Evolutionary conservation across 805 yeast genomes (phyloP), one percentile per base, ranked within the genome.

Genomic region (Brettanomyces sp.): DNA sequence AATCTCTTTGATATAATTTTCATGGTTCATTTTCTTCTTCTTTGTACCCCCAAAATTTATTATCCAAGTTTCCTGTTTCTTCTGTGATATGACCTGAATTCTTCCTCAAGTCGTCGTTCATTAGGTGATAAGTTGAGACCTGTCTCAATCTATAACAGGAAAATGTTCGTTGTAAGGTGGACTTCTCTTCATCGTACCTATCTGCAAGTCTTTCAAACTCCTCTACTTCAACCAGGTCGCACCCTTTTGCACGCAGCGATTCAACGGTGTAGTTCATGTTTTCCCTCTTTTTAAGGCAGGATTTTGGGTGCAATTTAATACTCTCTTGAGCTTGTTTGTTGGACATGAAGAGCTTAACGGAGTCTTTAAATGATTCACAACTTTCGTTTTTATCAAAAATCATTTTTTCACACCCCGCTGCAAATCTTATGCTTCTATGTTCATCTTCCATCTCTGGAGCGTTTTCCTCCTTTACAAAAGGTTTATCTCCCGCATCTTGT

Each of bases 221-320:
- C 5, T 43, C 41, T 14, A 43, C 36, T 13, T 36, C 45, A 23
- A 43, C 36, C 13, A 18, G 6, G 21, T 43, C 45, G 21, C 45
- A 43, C 5, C 36, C 41, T 18, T 36, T 33, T 11, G 45, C 45
- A 9, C 45, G 21, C 12, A 36, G 9, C 2, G 41, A 24, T 30
- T 43, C 45, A n/a, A 34, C 25, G 11, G 24, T n/a, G 36, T 36
- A 25, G 36, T 43, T 43, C 14, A 25, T 37, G 41, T 43, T 43
- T 12, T 30, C 14, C n/a, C 14, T 18, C 14, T 14, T 36, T 41
- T 41, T 41, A n/a, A 41, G 23, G 24, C 36, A 32, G 22, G 43
- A 32, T 41, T 30, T 41, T 13, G 21, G 21, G 9, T 21, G 41
- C 8, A 24, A 38, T 21, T 24, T 38, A 5, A 12, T 38, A 5